Base-by-base conservation (phyloP, 495 filamentous ascomycete species). In the Penicillium mononematosum region DNA sequence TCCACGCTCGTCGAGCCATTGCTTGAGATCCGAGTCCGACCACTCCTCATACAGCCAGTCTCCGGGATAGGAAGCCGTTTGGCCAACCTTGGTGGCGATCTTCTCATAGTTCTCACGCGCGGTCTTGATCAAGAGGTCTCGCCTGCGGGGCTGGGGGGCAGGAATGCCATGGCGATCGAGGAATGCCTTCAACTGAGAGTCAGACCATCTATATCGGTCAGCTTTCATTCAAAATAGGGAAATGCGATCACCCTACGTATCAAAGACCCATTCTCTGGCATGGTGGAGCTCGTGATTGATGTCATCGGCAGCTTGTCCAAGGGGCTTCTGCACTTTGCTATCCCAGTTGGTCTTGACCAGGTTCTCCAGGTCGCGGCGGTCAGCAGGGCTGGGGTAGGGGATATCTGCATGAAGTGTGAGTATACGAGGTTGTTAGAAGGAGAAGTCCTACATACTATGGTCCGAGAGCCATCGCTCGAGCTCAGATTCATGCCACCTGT, bases 401-500 rank as follows among this genome's bases (percentile, higher is more conserved):
- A 98, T 83, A 71, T 95, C 83, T 79, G 41, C 9, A n/a, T 5
- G 8, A 1, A 34, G 1, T 39, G 56, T 72, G 34, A 70, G 55
- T 27, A 11, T 17, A 34, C 42, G 25, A 45, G 27, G 19, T 3
- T 19, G 11, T 31, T 36, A 42, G 34, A 20, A 34, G 34, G 22
- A 10, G 6, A 24, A 52, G 20, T 55, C 20, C 29, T 53, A 4
- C 53, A 34, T 62, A 78, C 75, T 76, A 75, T 98, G 85, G 64
- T 98, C 94, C 24, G 89, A 89, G 56, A 98, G 87, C 94, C 94
- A 98, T 65, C 94, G 83, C 78, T 98, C 93, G 11, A 98, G 83
- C 79, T 98, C 94, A 7, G 90, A 96, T 77, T 97, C 87, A 69
- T 98, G 93, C 94, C 94, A 98, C 70, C 93, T 97, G 78, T 97